Percentiles rank a stretch among this genome's conserved stretches.
Conservation (phyloP, 2,329 filamentous ascomycete species). For the Colletotrichum shisoi region DNA sequence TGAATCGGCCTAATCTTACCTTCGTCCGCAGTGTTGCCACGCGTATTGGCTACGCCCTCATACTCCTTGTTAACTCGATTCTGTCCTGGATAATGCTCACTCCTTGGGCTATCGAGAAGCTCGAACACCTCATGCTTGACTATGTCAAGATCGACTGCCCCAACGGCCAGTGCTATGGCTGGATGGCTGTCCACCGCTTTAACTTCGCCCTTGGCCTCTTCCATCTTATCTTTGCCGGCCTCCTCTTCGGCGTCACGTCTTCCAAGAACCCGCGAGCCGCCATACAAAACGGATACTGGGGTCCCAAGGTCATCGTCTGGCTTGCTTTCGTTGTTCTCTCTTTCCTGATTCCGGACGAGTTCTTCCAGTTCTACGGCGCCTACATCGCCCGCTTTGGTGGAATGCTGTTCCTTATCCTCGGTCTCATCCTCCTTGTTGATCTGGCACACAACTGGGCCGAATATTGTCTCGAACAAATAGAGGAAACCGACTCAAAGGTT, state of each 20-base stretch:
- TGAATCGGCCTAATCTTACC: slow-evolving; percentile 16
- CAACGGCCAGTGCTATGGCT: slow-evolving; percentile 90
- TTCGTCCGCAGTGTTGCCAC: slow-evolving; percentile 78
- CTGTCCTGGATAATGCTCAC: slow-evolving; percentile 99
- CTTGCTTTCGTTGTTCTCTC: slow-evolving; percentile 84
- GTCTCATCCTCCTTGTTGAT: slow-evolving; percentile 90
- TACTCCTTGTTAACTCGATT: slow-evolving; percentile 95
- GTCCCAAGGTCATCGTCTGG: slow-evolving; percentile 93
- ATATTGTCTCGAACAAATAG: slow-evolving; percentile 92
- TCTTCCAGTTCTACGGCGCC: slow-evolving; percentile 96
- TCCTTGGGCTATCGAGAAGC: slow-evolving; percentile 95
- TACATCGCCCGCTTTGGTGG: slow-evolving; percentile 88
- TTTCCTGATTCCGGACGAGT: slow-evolving; percentile 92
- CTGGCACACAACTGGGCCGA: slow-evolving; percentile 97
- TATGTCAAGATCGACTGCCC: slow-evolving; percentile 96
- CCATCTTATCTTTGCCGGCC: slow-evolving; percentile 83
- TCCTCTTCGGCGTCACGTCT: slow-evolving; percentile 85
- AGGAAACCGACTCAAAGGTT: slow-evolving; percentile 80
- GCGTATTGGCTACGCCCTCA: slow-evolving; percentile 92
- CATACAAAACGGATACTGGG: slow-evolving; percentile 99
- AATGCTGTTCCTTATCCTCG: slow-evolving; percentile 91
- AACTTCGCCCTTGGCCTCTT: slow-evolving; percentile 97
- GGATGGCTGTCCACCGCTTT: slow-evolving; percentile 95
- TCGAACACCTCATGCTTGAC: slow-evolving; percentile 89
- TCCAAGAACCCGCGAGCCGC: slow-evolving; percentile 87